These are phyloP conservation scores for Cymbidium sinense DNA, from an alignment of 106 monocot genomes.

Conservation along the genomic window DNA sequence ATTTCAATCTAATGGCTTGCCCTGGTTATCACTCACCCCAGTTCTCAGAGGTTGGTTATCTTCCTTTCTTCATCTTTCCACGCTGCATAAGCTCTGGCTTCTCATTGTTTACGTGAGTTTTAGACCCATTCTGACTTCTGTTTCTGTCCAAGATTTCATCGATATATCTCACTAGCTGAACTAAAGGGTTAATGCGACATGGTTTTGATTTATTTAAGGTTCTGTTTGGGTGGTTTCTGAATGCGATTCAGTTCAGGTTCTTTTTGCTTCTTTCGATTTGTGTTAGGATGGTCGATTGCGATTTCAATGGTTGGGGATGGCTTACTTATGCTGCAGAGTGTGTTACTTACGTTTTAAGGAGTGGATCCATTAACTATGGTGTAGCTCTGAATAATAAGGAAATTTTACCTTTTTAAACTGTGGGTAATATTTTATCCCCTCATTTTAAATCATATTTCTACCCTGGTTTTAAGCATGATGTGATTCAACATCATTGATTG, in stretches of 20 bases:
- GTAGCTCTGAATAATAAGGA: not conserved
- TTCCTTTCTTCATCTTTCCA: conserved; percentile 6
- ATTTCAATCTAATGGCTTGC: conserved; percentile 19
- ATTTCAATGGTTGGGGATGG: not conserved
- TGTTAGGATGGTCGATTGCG: not conserved
- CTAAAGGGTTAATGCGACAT: not conserved
- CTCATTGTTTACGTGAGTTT: not conserved
- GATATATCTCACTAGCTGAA: not conserved
- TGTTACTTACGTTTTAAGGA: not conserved
- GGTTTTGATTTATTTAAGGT: not conserved
- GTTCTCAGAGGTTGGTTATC: conserved; percentile 36
- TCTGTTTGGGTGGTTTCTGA: not conserved
- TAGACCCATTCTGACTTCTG: not conserved
- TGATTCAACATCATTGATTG: no score
- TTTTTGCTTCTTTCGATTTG: not conserved
- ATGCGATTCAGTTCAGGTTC: not conserved
- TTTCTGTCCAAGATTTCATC: not conserved
- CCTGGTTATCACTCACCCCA: conserved; percentile 38
- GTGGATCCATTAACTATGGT: not conserved
- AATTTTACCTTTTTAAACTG: no score
- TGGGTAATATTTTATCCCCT: no score
- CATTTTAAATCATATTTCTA: no score
- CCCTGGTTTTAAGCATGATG: no score
- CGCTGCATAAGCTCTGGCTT: not conserved
- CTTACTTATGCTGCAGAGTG: not conserved